Conservation (phyloP, 2,329 filamentous ascomycete species). For the Apiospora marii region DNA sequence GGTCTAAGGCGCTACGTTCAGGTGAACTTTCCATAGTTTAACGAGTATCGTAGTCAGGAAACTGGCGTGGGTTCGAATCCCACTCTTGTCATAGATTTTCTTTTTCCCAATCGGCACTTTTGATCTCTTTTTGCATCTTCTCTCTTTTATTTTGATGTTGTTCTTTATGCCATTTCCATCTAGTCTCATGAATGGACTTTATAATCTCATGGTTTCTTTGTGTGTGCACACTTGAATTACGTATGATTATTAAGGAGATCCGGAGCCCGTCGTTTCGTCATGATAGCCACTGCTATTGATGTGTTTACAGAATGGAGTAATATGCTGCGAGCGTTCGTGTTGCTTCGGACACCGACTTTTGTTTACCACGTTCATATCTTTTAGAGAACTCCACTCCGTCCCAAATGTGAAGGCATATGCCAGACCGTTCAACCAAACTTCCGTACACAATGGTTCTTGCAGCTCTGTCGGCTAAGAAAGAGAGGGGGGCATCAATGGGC, state of each 20-base stretch:
- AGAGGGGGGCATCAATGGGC: not conserved
- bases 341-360: not conserved
- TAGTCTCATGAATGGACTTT: not conserved
- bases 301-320: not conserved
- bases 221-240: not conserved
- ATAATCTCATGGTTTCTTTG: not conserved
- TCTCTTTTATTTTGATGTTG: not conserved
- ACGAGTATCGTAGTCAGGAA: constrained; percentile 17
- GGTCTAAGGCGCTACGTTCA: constrained; percentile 22
- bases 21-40: not conserved
- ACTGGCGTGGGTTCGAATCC: constrained; percentile 21
- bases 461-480: not conserved
- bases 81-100: constrained; percentile 9
- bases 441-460: not conserved
- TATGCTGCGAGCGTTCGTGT: not conserved
- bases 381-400: not conserved
- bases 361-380: not conserved
- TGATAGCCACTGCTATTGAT: not conserved
- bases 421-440: not conserved
- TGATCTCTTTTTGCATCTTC: not conserved
- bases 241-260: not conserved
- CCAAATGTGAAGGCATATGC: not conserved
- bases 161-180: not conserved
- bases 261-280: not conserved
- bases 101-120: not conserved